Percentiles rank a stretch among this genome's conserved stretches.
Conservation (phyloP, 202 grass and related monocot species). For the Bolboschoenoplectus hybrid region DNA sequence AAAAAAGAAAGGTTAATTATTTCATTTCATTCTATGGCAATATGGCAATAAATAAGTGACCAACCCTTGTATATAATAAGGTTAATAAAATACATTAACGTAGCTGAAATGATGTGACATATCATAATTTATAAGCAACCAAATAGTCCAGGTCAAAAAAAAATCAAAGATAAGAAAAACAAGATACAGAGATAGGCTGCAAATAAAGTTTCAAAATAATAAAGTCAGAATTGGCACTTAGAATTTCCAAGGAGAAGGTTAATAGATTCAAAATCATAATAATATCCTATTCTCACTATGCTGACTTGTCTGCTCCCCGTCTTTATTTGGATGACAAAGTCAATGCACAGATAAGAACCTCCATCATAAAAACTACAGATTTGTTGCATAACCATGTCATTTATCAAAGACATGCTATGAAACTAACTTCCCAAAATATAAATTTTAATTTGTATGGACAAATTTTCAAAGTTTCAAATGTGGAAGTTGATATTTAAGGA, state of each 20-base stretch:
- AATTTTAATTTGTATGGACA: not conserved
- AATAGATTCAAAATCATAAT: constrained; percentile 6
- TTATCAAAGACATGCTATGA: not conserved
- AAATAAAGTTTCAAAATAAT: not conserved
- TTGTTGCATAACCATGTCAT: not conserved
- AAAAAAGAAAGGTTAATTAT: not conserved
- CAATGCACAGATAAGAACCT: not conserved
- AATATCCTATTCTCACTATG: constrained; percentile 28
- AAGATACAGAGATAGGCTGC: not conserved
- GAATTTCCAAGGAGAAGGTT: not conserved
- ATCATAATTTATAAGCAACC: not conserved
- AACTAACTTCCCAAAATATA: not conserved
- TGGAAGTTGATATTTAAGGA: not conserved
- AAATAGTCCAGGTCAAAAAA: not conserved
- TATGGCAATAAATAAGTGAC: constrained; percentile 1
- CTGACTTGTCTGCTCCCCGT: not conserved
- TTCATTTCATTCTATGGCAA: not conserved
- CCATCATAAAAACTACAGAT: not conserved
- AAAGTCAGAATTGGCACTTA: constrained; percentile 21
- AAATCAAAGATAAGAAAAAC: not conserved
- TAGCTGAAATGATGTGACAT: not conserved
- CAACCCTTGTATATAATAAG: not conserved
- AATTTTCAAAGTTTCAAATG: constrained; percentile 23
- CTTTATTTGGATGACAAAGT: constrained; percentile 30
- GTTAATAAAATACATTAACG: not conserved